phyloP scores from a whole-genome alignment of 2,329 filamentous ascomycete species.

The Pleoardoris graminearum region DNA sequence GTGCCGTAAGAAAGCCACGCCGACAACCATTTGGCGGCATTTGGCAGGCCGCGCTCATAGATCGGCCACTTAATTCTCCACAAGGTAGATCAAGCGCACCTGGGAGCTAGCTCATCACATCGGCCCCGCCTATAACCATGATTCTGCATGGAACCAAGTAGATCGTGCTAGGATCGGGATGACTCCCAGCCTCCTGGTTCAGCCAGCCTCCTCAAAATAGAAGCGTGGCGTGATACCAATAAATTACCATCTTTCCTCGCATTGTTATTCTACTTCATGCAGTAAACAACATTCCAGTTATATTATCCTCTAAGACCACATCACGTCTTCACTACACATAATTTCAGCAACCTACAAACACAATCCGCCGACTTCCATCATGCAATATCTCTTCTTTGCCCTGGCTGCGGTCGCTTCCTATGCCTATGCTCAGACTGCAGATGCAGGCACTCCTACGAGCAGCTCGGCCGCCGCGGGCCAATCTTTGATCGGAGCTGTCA shows the following conservation, averaged over 20 bases:
- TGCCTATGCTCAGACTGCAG: slow-evolving; percentile 16
- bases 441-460: background rate
- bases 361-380: background rate
- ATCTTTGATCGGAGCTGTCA: slow-evolving; percentile 9
- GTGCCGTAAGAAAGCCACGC: no score
- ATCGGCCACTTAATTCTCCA: no score
- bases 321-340: background rate
- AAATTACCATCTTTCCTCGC: background rate
- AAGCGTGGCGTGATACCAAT: background rate
- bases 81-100: no score
- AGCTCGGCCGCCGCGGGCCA: slow-evolving; percentile 6
- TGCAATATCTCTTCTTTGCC: slow-evolving; percentile 22
- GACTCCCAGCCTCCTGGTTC: background rate
- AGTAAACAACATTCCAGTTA: background rate
- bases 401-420: slow-evolving; percentile 17
- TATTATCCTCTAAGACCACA: background rate
- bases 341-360: background rate
- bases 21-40: no score
- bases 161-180: no score
- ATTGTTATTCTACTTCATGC: background rate
- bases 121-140: no score
- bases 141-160: background rate
- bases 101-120: no score
- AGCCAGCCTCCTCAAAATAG: background rate
- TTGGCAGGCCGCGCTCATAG: no score